Base-by-base conservation (phyloP, 139 green algal genomes). In the Chlamydomonas incerta region DNA sequence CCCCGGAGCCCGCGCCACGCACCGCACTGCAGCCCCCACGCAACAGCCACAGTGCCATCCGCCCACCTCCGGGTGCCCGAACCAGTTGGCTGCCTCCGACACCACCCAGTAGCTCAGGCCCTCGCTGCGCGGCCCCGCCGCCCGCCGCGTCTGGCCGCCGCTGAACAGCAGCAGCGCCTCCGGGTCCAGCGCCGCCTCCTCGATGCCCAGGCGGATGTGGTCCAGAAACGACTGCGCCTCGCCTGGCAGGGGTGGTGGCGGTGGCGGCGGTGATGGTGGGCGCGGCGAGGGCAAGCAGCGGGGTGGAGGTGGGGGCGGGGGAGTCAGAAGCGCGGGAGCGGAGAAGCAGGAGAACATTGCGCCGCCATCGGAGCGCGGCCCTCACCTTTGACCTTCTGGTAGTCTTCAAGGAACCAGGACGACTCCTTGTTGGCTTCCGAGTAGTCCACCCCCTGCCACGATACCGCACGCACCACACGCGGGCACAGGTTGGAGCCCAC, bases 201-300 rank as follows among this genome's bases (percentile, higher is more conserved):
- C 65, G 17, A 98, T 92, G 35, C 96, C 96, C 65, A 96, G 71
- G 57, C 90, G 71, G 35, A 98, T 98, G 87, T 98, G 96, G 70
- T 98, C 86, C 66, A 98, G 46, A 50, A 98, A 98, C 11, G 87
- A 94, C 31, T 95, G 74, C 1, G 93, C 93, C 80, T 98, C 92
- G 3, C 96, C 95, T 60, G 88, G 31, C 13, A 37, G 35, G 15
- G 69, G 35, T 1, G 35, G 69, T 31, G 11, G 35, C 35, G 18
- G 69, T 13, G 65, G 29, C 0, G 5, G n/a, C n/a, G 14, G n/a
- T 70, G 65, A 35, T 18, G 65, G 29, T 23, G 62, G 26, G 24
- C n/a, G n/a, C n/a, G n/a, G n/a, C n/a, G n/a, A n/a, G n/a, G n/a
- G n/a, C n/a, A n/a, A n/a, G n/a, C n/a, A n/a, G n/a, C n/a, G n/a